These are phyloP conservation scores for Myriosclerotinia curreyana DNA, from an alignment of 2,329 filamentous ascomycete genomes.

Conservation along the genomic window DNA sequence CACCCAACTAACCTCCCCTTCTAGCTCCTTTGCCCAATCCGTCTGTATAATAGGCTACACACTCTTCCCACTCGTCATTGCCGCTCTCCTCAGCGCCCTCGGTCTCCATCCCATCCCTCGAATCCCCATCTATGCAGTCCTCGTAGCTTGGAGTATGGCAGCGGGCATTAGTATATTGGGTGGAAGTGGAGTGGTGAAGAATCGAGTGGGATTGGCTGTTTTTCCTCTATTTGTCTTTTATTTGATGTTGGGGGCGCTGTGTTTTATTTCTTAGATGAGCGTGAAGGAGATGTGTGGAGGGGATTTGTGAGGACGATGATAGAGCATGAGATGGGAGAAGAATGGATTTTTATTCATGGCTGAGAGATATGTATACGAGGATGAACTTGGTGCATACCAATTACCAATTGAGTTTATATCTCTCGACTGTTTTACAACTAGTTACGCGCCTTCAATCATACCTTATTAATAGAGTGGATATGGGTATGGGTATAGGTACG, in stretches of 20 bases:
- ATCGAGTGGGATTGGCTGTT: conserved; percentile 24
- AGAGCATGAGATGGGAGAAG: too few species aligned
- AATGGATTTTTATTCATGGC: too few species aligned
- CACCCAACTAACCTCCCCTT: not conserved
- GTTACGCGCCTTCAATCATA: too few species aligned
- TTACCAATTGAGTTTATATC: too few species aligned
- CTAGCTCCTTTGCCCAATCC: conserved; percentile 93
- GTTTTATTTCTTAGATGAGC: conserved; percentile 21
- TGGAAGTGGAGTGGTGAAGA: conserved; percentile 26
- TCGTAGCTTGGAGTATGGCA: conserved; percentile 89
- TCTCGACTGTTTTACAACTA: too few species aligned
- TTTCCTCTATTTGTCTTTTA: conserved; percentile 27
- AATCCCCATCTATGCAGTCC: conserved; percentile 84
- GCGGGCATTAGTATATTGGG: conserved; percentile 50
- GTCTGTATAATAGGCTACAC: conserved; percentile 99
- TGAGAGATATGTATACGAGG: too few species aligned
- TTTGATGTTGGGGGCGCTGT: conserved; percentile 21
- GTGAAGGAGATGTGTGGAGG: not conserved
- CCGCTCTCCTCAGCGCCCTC: conserved; percentile 81
- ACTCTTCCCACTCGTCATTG: conserved; percentile 92
- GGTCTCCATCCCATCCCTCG: conserved; percentile 74
- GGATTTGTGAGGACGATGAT: too few species aligned
- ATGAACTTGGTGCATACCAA: too few species aligned
- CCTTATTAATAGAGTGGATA: too few species aligned
- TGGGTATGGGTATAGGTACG: too few species aligned